Conservation (phyloP, 139 green algal species). For the Dunaliella primolecta region DNA sequence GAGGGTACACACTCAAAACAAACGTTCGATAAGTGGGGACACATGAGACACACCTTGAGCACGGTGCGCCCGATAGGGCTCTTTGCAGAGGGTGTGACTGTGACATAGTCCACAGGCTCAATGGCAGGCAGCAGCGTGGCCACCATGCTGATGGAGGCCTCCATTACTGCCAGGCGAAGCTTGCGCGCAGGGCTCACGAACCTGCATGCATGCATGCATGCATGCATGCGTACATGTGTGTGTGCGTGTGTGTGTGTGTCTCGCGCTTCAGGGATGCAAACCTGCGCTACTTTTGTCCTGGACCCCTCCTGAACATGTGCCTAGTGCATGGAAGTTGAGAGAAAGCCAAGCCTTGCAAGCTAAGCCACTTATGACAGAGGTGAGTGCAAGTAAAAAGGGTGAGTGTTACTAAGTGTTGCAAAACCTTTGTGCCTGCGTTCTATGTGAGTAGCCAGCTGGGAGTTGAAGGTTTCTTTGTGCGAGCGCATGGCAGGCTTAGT, state of each 20-base stretch:
- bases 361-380: no score
- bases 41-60: conserved; percentile 65
- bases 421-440: no score
- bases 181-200: conserved; percentile 48
- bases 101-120: conserved; percentile 75
- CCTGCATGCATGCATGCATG: conserved; percentile 2
- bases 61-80: conserved; percentile 78
- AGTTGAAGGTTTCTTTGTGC: no score
- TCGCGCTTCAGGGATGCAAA: no score
- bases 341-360: no score
- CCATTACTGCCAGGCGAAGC: conserved; percentile 60
- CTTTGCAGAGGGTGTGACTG: conserved; percentile 69
- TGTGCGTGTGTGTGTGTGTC: not conserved
- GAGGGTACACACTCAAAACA: no score
- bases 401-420: no score
- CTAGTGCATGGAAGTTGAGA: not conserved
- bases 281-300: no score
- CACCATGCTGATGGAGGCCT: conserved; percentile 70
- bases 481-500: no score
- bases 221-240: not conserved
- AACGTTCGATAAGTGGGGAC: no score
- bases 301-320: no score
- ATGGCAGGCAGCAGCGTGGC: conserved; percentile 82
- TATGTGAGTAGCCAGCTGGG: conserved; percentile 22
- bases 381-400: no score